Percentiles rank a stretch among this genome's conserved stretches.
Conservation (phyloP, 176 grass and related monocot species). For the Aechmea fasciata region DNA sequence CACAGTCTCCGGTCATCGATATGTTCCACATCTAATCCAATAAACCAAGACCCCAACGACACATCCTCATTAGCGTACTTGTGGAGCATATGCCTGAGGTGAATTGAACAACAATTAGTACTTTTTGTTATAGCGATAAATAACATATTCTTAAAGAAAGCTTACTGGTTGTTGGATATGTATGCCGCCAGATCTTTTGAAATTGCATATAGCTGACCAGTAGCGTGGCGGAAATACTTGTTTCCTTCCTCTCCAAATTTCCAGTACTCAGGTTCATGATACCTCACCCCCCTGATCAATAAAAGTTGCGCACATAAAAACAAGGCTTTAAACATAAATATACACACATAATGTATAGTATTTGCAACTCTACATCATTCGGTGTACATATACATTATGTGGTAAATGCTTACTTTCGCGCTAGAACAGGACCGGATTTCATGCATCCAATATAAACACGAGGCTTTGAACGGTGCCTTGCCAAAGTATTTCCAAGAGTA, state of each 20-base stretch:
- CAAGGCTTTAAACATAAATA: neutral
- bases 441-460: slow-evolving; percentile 3
- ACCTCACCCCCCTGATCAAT: slow-evolving; percentile 51
- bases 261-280: slow-evolving; percentile 64
- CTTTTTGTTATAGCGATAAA: neutral
- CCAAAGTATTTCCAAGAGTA: slow-evolving; percentile 47
- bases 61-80: slow-evolving; percentile 65
- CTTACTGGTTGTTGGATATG: slow-evolving; percentile 71
- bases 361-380: neutral
- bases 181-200: slow-evolving; percentile 65
- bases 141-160: neutral
- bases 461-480: slow-evolving; percentile 23
- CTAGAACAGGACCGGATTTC: slow-evolving; percentile 1
- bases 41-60: slow-evolving; percentile 61
- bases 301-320: neutral
- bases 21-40: slow-evolving; percentile 51
- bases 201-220: slow-evolving; percentile 63
- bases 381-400: neutral
- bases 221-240: slow-evolving; percentile 66
- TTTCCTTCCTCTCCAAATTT: slow-evolving; percentile 58
- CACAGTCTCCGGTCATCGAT: slow-evolving; percentile 57
- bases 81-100: slow-evolving; percentile 1
- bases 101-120: neutral
- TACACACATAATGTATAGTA: too few species aligned
- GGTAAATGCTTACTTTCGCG: neutral